Evolutionary conservation across 495 filamentous ascomycete genomes (phyloP).

Genomic region (Rhypophila decipiens): DNA sequence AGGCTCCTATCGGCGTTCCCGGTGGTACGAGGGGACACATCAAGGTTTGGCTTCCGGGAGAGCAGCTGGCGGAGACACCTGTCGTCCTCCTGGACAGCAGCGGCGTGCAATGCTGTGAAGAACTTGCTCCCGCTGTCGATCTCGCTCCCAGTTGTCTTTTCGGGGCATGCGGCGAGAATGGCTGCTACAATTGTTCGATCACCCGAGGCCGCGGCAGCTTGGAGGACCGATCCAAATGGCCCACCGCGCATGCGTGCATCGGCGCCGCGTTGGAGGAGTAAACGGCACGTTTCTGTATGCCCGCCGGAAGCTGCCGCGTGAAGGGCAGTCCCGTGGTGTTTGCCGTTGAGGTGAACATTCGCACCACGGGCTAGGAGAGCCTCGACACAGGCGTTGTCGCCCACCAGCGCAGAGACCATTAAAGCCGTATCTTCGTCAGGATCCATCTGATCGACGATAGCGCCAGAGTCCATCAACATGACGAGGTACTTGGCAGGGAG

Average conservation of each 20-base stretch:
- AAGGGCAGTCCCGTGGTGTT: conserved; percentile 5
- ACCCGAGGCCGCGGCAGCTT: conserved; percentile 6
- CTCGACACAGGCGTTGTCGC: conserved; percentile 9
- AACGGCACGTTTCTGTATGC: conserved; percentile 1
- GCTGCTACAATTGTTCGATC: background rate
- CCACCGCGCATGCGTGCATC: background rate
- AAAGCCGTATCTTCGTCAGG: conserved; percentile 7
- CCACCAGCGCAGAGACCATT: conserved; percentile 3
- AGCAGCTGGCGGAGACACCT: conserved; percentile 5
- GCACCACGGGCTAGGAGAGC: conserved; percentile 6
- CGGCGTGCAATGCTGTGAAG: conserved; percentile 9
- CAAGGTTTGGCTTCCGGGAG: background rate
- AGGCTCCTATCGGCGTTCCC: background rate
- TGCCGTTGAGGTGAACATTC: conserved; percentile 3
- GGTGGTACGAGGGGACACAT: conserved; percentile 8
- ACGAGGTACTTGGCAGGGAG: conserved; percentile 2
- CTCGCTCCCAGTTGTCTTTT: too few species aligned
- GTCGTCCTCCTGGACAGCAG: conserved; percentile 7
- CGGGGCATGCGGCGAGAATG: conserved; percentile 1
- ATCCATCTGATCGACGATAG: conserved; percentile 4
- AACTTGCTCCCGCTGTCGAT: background rate
- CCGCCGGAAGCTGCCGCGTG: conserved; percentile 9
- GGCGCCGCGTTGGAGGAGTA: conserved; percentile 4
- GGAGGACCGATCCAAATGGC: conserved; percentile 7
- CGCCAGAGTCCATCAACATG: conserved; percentile 1